These are phyloP conservation scores for Cercis canadensis DNA, from an alignment of 306 rosid genomes.

Conservation along the genomic window DNA sequence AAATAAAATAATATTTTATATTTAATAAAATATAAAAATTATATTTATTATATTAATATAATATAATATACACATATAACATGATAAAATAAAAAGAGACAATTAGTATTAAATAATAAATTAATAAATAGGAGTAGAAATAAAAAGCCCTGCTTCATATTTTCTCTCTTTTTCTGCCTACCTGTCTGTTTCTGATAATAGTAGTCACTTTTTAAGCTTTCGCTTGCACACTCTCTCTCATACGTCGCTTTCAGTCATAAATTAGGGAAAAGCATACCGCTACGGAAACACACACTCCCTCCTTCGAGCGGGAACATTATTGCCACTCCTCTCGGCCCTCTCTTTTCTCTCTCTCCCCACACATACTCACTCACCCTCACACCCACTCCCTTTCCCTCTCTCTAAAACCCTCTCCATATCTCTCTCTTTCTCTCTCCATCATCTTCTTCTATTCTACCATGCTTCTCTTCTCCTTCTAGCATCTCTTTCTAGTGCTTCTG, in stretches of 20 bases:
- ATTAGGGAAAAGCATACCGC: conserved; percentile 69
- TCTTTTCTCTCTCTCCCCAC: background rate
- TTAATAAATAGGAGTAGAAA: too few relatives aligned
- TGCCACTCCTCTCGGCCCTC: too few relatives aligned
- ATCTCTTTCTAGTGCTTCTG: conserved; percentile 15
- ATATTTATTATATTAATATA: too few relatives aligned
- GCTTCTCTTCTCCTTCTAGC: background rate
- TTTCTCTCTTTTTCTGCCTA: background rate
- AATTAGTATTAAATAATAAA: too few relatives aligned
- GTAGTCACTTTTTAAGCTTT: conserved; percentile 53
- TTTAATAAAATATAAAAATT: too few relatives aligned
- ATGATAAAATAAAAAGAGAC: too few relatives aligned
- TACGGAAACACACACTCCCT: conserved; percentile 28
- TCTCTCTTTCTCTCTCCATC: conserved; percentile 14
- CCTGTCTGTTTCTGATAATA: background rate
- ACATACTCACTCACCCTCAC: background rate
- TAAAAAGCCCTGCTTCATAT: background rate
- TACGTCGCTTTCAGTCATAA: conserved; percentile 91
- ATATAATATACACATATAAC: too few relatives aligned
- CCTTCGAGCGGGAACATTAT: conserved; percentile 36
- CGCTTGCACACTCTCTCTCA: conserved; percentile 68
- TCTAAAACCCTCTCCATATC: background rate
- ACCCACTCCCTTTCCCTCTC: conserved; percentile 17
- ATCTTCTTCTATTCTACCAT: background rate
- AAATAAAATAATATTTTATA: too few relatives aligned